Evolutionary conservation across 352 stramenopile species (phyloP), one percentile per base, ranked within the genome.

Genomic region (Pythium dissotocum): DNA sequence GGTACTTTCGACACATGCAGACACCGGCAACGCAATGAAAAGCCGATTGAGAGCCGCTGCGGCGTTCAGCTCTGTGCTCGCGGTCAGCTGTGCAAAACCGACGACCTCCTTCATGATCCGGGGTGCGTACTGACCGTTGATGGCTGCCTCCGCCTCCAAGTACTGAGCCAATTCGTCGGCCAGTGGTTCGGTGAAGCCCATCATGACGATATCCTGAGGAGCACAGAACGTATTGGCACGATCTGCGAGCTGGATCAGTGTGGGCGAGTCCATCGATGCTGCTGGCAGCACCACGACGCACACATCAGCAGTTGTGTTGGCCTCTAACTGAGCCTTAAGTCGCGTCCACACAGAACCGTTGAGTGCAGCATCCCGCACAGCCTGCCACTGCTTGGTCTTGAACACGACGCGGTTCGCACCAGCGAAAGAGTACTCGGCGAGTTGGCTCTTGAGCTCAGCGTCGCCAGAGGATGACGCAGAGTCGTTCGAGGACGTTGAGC

Each of bases 101-200:
- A 55, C 46, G 13, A 51, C 12, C 16, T 75, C 69, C 2, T 55
- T 60, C 58, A 71, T 69, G 10, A 16, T 30, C 4, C 58, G 63
- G 36, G 58, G 58, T 5, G 57, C 48, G 28, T 69, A 69, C 32
- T 58, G 24, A 32, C 53, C 69, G 33, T 69, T 71, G 58, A 75
- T 54, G 16, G 63, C 30, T 4, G 18, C 35, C 36, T 71, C 42
- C 2, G n/a, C 63, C 14, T 57, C n/a, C 44, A 75, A 5, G 40
- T 70, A 75, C 9, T 65, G 28, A 1, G 58, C 53, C 3, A 68
- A 18, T 21, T 65, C 59, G 21, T 46, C 32, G 6, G 58, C 44
- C 8, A 75, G 32, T 26, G 58, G 36, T 10, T 49, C 26, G 16
- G 63, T 68, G 46, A 71, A 69, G 9, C 63, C 69, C 6, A 75